Conservation (phyloP, 2,329 filamentous ascomycete genomes). For the Fusarium algeriense region DNA sequence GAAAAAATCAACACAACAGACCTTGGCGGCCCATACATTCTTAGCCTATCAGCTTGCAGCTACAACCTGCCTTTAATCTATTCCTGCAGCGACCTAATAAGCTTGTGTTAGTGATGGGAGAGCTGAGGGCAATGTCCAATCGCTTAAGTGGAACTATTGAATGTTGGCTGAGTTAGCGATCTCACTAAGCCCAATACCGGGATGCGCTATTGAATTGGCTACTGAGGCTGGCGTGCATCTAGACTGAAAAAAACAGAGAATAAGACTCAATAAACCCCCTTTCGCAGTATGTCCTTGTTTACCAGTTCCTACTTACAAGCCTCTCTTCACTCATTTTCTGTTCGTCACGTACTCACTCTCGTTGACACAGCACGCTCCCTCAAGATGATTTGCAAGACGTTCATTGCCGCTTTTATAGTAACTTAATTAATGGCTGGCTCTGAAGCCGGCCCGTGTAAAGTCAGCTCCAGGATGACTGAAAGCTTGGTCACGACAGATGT, state of each 20-base stretch:
- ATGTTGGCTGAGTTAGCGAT: neutral
- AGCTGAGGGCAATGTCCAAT: too few species aligned
- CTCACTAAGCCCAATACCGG: neutral
- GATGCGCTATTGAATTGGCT: neutral
- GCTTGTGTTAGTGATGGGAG: too few species aligned
- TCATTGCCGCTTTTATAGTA: neutral
- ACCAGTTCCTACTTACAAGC: neutral
- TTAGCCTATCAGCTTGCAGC: too few species aligned
- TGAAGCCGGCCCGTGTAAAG: neutral
- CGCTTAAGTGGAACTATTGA: neutral
- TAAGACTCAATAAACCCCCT: neutral
- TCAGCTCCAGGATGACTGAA: neutral
- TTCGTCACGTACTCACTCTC: fast-evolving
- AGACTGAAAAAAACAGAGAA: neutral
- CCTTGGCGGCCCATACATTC: too few species aligned
- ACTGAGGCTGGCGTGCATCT: neutral
- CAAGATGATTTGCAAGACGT: neutral
- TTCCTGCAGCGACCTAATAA: too few species aligned
- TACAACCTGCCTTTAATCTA: too few species aligned
- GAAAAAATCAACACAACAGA: too few species aligned
- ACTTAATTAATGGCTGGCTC: neutral
- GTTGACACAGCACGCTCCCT: neutral
- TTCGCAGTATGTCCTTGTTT: too few species aligned
- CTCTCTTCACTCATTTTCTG: fast-evolving
- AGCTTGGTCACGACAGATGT: fast-evolving